Evolutionary conservation across 306 rosid genomes (phyloP).

Genomic region (Vigna radiata): DNA sequence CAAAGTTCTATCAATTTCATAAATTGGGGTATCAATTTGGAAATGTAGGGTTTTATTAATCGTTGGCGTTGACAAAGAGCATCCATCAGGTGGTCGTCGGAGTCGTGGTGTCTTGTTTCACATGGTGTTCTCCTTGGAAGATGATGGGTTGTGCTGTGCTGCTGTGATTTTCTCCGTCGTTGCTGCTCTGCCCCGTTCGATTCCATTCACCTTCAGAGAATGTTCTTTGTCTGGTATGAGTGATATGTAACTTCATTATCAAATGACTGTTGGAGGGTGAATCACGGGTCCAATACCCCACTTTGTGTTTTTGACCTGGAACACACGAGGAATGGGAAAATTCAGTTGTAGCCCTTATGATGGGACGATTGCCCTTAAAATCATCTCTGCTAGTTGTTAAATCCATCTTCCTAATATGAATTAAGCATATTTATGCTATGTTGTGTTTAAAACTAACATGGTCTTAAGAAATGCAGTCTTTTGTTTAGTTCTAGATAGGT

Average conservation of each 20-base stretch:
- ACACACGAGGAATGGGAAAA: background rate
- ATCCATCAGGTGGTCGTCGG: too few relatives aligned
- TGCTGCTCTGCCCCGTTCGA: too few relatives aligned
- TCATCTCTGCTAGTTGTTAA: conserved; percentile 22
- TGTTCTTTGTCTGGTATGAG: background rate
- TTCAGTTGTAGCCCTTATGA: conserved; percentile 24
- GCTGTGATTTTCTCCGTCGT: too few relatives aligned
- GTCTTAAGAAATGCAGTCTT: background rate
- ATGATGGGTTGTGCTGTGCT: too few relatives aligned
- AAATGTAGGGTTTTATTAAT: too few relatives aligned
- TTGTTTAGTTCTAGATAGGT: conserved; percentile 10
- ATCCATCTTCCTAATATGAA: conserved; percentile 22
- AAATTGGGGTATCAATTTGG: too few relatives aligned
- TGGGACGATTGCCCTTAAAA: conserved; percentile 18
- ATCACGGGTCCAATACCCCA: conserved; percentile 42
- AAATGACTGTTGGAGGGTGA: conserved; percentile 24
- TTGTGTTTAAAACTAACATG: conserved; percentile 3
- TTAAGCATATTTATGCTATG: conserved; percentile 29
- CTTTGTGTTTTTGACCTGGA: conserved; percentile 8
- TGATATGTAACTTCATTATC: conserved; percentile 31
- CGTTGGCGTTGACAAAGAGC: too few relatives aligned
- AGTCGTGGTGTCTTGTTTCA: too few relatives aligned
- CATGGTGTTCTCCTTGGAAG: too few relatives aligned
- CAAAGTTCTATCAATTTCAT: too few relatives aligned
- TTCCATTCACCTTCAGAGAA: too few relatives aligned